Conservation (phyloP, 345 rosid genomes). For the Aquilaria malaccensis region DNA sequence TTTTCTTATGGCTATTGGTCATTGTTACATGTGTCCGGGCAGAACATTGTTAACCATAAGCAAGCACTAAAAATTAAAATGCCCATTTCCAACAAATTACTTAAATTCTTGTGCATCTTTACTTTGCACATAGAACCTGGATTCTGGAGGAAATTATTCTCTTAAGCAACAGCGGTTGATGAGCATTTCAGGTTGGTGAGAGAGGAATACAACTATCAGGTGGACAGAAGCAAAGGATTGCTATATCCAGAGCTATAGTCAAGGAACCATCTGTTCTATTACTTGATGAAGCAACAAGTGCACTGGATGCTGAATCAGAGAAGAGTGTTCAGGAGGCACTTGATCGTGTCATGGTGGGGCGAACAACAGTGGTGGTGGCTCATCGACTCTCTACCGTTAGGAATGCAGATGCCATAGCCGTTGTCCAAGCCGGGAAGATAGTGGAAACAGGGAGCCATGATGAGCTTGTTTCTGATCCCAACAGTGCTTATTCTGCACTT, state of each 20-base stretch:
- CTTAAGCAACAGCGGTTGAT: neutral
- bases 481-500: conserved; percentile 64
- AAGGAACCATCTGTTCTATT: conserved; percentile 85
- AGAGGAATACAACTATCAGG: conserved; percentile 92
- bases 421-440: conserved; percentile 72
- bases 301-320: conserved; percentile 90
- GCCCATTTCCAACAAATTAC: too few species aligned
- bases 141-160: neutral
- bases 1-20: neutral
- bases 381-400: conserved; percentile 89
- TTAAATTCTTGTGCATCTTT: too few species aligned
- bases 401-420: conserved; percentile 84
- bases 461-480: conserved; percentile 57
- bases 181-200: conserved; percentile 67
- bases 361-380: conserved; percentile 87
- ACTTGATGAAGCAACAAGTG: conserved; percentile 97
- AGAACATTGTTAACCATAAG: neutral
- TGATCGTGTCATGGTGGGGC: conserved; percentile 89
- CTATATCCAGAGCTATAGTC: conserved; percentile 82
- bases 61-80: neutral
- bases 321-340: conserved; percentile 94
- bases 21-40: neutral
- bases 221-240: conserved; percentile 95
- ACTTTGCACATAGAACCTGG: too few species aligned
- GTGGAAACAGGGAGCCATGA: conserved; percentile 91